Conservation (phyloP, 2,329 filamentous ascomycete species). For the Beauveria australis region DNA sequence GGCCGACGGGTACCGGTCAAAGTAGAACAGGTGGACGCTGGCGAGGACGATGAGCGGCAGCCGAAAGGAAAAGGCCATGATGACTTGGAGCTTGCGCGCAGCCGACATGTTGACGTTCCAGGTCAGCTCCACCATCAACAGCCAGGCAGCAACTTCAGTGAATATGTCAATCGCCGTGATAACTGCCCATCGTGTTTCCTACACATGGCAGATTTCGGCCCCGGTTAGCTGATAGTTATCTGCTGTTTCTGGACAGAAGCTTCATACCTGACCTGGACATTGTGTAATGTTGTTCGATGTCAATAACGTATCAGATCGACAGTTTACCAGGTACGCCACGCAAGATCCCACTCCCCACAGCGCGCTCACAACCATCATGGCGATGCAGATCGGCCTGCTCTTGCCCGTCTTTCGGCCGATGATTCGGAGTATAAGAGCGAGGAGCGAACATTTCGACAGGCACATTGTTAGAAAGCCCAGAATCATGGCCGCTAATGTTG, state of each 20-base stretch:
- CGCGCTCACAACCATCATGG: constrained; percentile 8
- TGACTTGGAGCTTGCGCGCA: constrained; percentile 14
- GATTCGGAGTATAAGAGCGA: constrained; percentile 14
- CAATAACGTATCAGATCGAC: constrained; percentile 3
- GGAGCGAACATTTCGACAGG: constrained; percentile 15
- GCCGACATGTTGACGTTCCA: constrained; percentile 15
- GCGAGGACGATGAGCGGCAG: constrained; percentile 15
- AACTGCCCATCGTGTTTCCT: constrained; percentile 12
- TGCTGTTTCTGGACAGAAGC: too few relatives aligned
- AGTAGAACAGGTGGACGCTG: constrained; percentile 10
- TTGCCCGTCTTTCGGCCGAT: constrained; percentile 12
- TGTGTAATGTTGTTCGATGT: not conserved
- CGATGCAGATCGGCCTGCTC: constrained; percentile 11
- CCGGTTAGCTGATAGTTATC: not conserved
- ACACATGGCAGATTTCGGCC: not conserved
- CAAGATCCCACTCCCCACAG: constrained; percentile 12
- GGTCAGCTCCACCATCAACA: constrained; percentile 12
- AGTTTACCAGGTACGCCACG: constrained; percentile 1
- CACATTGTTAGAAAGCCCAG: constrained; percentile 10
- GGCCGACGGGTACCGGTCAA: constrained; percentile 9
- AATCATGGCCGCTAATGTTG: constrained; percentile 9
- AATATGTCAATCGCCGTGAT: constrained; percentile 14
- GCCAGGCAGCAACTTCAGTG: constrained; percentile 15
- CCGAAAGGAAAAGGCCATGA: constrained; percentile 17
- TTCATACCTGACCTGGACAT: constrained; percentile 12